Base-by-base conservation (phyloP, 805 yeast genomes). In the Wickerhamiella slavikovae region DNA sequence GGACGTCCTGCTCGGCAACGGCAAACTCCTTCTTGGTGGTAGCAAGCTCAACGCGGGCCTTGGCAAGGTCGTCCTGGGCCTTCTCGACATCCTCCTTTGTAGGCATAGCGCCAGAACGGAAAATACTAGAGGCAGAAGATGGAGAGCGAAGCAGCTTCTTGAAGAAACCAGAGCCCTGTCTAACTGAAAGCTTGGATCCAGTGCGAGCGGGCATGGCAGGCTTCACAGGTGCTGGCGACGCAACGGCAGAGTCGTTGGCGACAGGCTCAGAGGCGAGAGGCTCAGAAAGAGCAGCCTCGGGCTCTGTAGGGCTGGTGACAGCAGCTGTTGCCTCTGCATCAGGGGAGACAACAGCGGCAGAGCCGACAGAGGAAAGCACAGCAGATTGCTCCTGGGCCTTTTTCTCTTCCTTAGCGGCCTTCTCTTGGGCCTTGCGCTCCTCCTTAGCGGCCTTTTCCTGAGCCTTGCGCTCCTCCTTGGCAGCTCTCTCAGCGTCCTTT, bases 391-490 rank as follows among this genome's bases (percentile, higher is more conserved):
- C 34, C 38, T 37, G 34, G 28, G 33, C 37, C 34, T 36, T 38
- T 17, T 32, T 34, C 20, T 32, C 37, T 15, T 5, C 27, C 14
- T 28, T 29, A 22, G 33, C 38, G 21, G 22, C 31, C 22, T 31
- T 31, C 25, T 25, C 29, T 25, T 28, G 22, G 25, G 26, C 31
- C 31, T 35, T 33, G 27, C 32, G 36, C 30, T 31, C 46, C 27
- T 34, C 47, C 20, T 30, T 28, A 16, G 32, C 38, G 23, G 29
- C 28, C 13, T 27, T 38, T 31, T 55, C 58, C 38, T 63, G 63
- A 22, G 43, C 38, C 35, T 52, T 52, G 35, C 50, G 52, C 19
- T 50, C 47, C 34, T 41, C 47, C 41, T 57, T 58, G 35, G 57
- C 51, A 25, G 48, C 44, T 17, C 22, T 15, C 22, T 27, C 38